Evolutionary conservation across 2,329 filamentous ascomycete genomes (phyloP).

Genomic region (Periconia sp.): DNA sequence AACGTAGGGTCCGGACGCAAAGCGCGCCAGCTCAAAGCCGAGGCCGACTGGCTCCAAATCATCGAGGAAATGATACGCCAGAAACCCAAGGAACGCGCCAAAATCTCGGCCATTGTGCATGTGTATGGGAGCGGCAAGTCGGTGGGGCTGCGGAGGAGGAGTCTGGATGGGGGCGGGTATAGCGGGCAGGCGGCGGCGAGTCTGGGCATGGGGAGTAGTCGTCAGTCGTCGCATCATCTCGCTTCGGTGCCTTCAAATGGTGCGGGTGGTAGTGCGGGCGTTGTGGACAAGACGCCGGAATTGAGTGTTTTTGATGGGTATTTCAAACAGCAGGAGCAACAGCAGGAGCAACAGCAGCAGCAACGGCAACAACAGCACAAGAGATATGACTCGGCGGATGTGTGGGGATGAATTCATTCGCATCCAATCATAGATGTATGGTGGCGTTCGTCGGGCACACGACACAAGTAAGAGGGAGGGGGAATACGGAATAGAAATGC

Average conservation of each 20-base stretch:
- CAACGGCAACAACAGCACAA: constrained; percentile 5
- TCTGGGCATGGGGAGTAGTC: constrained; percentile 15
- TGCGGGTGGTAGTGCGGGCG: not conserved
- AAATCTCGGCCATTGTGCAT: constrained; percentile 34
- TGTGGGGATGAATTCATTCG: constrained; percentile 15
- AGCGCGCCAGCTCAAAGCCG: constrained; percentile 34
- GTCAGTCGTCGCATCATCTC: constrained; percentile 5
- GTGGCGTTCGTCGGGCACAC: too few species aligned
- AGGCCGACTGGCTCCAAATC: constrained; percentile 38
- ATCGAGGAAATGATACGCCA: constrained; percentile 40
- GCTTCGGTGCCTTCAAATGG: constrained; percentile 2
- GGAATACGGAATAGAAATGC: not conserved
- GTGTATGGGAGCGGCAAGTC: constrained; percentile 32
- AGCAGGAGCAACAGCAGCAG: not conserved
- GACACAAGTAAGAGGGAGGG: too few species aligned
- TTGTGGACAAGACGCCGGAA: constrained; percentile 25
- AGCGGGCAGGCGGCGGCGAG: constrained; percentile 30
- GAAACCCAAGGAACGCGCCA: constrained; percentile 37
- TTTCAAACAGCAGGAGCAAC: constrained; percentile 33
- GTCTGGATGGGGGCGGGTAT: constrained; percentile 37
- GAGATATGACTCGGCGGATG: too few species aligned
- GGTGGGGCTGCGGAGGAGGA: constrained; percentile 31
- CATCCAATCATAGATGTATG: not conserved
- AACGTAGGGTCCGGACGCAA: constrained; percentile 31
- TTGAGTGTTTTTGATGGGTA: constrained; percentile 40